These are phyloP conservation scores for Phalaenopsis equestris DNA, from an alignment of 106 monocot genomes.

Conservation along the genomic window DNA sequence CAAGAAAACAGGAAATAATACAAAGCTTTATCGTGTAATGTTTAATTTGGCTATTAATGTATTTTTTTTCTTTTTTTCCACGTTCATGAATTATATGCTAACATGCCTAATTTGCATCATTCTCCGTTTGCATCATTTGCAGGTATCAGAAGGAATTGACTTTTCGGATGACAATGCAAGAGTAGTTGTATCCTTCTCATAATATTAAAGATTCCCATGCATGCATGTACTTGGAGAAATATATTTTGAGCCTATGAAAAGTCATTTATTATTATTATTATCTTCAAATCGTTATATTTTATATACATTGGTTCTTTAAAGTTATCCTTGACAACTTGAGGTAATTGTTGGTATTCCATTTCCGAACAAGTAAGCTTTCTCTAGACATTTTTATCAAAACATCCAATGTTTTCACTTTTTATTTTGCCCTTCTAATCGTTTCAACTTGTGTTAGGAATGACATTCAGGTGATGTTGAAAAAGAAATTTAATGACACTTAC, in stretches of 20 bases:
- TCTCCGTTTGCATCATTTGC: constrained; percentile 4
- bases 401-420: not conserved
- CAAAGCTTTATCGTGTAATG: not conserved
- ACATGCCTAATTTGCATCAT: not conserved
- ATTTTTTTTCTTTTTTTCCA: not conserved
- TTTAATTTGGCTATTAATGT: not conserved
- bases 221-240: not conserved
- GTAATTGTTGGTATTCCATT: constrained; percentile 99
- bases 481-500: constrained; percentile 84
- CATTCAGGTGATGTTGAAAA: constrained; percentile 81
- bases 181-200: constrained; percentile 91
- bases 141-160: constrained; percentile 99
- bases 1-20: not conserved
- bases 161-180: constrained; percentile 98
- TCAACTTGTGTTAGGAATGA: constrained; percentile 68
- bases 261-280: not conserved
- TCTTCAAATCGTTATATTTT: not conserved
- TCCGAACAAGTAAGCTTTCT: constrained; percentile 83
- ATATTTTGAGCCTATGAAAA: not conserved
- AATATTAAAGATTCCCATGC: not conserved
- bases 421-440: constrained; percentile 14
- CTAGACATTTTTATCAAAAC: not conserved
- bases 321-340: constrained; percentile 59
- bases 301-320: not conserved
- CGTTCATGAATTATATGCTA: not conserved